Percentiles rank a stretch among this genome's conserved stretches.
Evolutionary conservation across 2,329 filamentous ascomycete species (phyloP).

Genomic region (Phaeomoniella chlamydospora): DNA sequence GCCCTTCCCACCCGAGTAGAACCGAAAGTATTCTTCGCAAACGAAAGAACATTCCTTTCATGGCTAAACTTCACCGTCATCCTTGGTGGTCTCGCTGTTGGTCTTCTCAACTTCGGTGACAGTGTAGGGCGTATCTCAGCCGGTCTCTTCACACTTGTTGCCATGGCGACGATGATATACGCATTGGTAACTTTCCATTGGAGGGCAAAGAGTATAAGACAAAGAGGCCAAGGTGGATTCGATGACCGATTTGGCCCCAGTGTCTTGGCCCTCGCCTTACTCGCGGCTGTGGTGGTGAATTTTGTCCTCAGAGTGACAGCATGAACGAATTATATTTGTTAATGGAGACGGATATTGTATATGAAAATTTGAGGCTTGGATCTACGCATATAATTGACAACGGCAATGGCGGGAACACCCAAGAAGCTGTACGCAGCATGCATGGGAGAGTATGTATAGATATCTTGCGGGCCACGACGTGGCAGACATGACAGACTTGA

Average conservation of each 20-base stretch:
- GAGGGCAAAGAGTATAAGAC: slow-evolving; percentile 82
- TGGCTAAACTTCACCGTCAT: slow-evolving; percentile 99
- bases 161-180: slow-evolving; percentile 91
- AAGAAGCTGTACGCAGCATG: no score
- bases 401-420: no score
- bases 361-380: no score
- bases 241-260: slow-evolving; percentile 93
- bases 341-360: no score
- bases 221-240: slow-evolving; percentile 86
- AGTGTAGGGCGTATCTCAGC: slow-evolving; percentile 85
- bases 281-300: slow-evolving; percentile 88
- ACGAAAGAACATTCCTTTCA: slow-evolving; percentile 96
- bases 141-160: slow-evolving; percentile 83
- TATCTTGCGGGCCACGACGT: no score
- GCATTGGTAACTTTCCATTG: slow-evolving; percentile 93
- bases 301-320: slow-evolving; percentile 58
- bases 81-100: slow-evolving; percentile 87
- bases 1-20: slow-evolving; percentile 95
- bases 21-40: slow-evolving; percentile 99
- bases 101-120: slow-evolving; percentile 96
- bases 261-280: slow-evolving; percentile 69
- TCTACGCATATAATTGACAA: no score
- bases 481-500: no score
- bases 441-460: no score
- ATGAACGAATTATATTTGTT: no score